A percentile compares a stretch with the other conserved stretches of the same genome.
Evolutionary conservation across 2,329 filamentous ascomycete species (phyloP).

Genomic region (Aspergillus sojae): DNA sequence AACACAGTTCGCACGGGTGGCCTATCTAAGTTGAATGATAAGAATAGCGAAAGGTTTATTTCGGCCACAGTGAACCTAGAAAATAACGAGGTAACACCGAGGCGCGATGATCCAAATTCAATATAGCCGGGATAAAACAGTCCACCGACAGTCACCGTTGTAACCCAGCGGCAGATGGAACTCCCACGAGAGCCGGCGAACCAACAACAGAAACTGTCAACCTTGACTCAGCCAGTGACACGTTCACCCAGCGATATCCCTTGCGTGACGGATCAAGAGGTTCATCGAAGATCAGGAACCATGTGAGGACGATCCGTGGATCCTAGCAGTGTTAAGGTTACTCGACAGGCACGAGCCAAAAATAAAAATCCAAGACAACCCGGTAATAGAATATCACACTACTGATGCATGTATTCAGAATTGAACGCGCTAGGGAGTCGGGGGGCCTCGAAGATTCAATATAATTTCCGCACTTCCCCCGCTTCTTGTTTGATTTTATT

Average conservation of each 20-base stretch:
- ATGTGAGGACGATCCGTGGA: constrained; percentile 19
- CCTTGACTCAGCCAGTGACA: background rate
- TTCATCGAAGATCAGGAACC: constrained; percentile 10
- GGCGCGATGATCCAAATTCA: background rate
- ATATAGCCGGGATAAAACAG: background rate
- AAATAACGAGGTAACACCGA: background rate
- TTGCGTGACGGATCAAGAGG: constrained; percentile 8
- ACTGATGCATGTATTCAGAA: background rate
- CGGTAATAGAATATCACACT: background rate
- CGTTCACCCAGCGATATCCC: constrained; percentile 1
- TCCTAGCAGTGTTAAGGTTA: constrained; percentile 10
- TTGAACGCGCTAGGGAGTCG: background rate
- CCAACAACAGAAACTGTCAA: too few species aligned
- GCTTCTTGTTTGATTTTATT: background rate
- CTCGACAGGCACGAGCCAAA: constrained; percentile 13
- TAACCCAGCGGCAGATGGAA: background rate
- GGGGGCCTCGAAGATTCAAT: background rate
- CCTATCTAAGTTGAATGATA: background rate
- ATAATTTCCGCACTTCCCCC: background rate
- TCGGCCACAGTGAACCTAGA: background rate
- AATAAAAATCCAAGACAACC: constrained; percentile 3
- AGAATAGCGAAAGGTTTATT: background rate
- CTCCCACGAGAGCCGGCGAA: background rate
- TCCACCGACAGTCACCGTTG: background rate
- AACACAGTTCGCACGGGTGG: background rate